Evolutionary conservation across 768 basidiomycete genomes (phyloP).

Genomic region (Arthromyces matolae): DNA sequence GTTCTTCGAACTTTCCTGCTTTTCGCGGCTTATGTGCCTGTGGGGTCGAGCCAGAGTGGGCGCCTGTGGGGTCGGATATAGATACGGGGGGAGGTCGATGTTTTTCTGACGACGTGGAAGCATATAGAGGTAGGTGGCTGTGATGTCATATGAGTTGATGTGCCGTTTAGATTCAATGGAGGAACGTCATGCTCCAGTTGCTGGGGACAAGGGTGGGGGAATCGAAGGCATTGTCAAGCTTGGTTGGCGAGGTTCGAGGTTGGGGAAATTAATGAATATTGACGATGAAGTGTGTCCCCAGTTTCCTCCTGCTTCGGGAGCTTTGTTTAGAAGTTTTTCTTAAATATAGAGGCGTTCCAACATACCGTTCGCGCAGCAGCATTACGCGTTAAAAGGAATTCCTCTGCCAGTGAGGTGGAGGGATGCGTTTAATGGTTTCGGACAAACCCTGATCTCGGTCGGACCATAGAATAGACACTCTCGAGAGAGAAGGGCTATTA

Average conservation of each 20-base stretch:
- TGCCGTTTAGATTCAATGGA: conserved; percentile 25
- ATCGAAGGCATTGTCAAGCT: conserved; percentile 53
- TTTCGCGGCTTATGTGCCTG: conserved; percentile 43
- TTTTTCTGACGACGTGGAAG: conserved; percentile 26
- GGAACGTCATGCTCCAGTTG: conserved; percentile 69
- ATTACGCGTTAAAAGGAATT: conserved; percentile 44
- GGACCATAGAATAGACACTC: conserved; percentile 60
- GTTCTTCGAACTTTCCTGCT: conserved; percentile 70
- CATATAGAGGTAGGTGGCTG: conserved; percentile 16
- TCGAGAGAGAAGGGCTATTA: conserved; percentile 55
- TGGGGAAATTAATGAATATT: conserved; percentile 81
- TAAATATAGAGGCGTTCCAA: conserved; percentile 6
- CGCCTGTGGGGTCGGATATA: conserved; percentile 27
- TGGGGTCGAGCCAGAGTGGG: conserved; percentile 27
- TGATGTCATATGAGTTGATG: no score
- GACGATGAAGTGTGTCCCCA: conserved; percentile 51
- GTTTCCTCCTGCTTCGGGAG: conserved; percentile 34
- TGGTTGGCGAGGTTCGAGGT: conserved; percentile 77
- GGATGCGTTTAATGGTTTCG: conserved; percentile 45
- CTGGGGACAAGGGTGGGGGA: conserved; percentile 81
- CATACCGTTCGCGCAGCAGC: conserved; percentile 40
- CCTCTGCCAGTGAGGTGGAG: conserved; percentile 65
- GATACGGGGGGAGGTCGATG: conserved; percentile 28
- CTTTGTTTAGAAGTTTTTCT: conserved; percentile 9
- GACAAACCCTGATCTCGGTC: conserved; percentile 71